Conservation (phyloP, 192 early-diverging fungal genomes). For the Tieghemiomyces parasiticus region DNA sequence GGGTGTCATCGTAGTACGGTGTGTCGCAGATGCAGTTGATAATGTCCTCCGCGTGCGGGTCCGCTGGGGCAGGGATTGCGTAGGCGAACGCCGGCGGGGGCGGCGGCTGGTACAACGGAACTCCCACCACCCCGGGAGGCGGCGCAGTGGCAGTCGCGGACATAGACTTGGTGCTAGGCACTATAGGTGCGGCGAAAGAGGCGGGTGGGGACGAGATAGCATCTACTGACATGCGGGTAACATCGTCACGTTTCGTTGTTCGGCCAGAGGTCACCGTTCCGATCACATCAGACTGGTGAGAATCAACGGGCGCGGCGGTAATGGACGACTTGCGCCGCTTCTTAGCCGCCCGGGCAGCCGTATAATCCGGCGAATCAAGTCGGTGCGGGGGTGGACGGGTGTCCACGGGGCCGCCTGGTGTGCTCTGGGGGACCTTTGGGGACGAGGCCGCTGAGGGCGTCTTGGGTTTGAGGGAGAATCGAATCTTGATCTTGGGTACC, state of each 20-base stretch:
- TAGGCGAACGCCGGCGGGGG: neutral
- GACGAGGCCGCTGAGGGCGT: neutral
- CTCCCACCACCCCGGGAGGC: too few species aligned
- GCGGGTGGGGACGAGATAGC: neutral
- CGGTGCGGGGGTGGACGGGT: neutral
- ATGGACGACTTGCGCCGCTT: constrained; percentile 1
- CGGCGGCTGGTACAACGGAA: neutral
- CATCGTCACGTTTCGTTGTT: neutral
- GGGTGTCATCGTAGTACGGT: constrained; percentile 39
- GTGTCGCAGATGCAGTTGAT: constrained; percentile 40
- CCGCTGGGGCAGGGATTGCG: neutral
- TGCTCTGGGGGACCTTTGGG: neutral
- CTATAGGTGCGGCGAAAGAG: neutral
- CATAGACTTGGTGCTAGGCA: neutral
- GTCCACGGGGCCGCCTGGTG: neutral
- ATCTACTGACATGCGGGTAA: neutral
- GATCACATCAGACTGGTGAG: too few species aligned
- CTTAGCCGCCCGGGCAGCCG: neutral
- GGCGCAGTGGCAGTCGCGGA: neutral
- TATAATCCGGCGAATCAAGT: neutral
- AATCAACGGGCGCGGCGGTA: neutral
- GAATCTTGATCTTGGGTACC: constrained; percentile 4
- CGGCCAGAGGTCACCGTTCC: neutral
- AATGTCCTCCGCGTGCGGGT: constrained; percentile 16
- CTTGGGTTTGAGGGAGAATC: neutral